These are phyloP conservation scores for Ustilago hordei DNA, from an alignment of 1,284 basidiomycete species.

Conservation along the genomic window DNA sequence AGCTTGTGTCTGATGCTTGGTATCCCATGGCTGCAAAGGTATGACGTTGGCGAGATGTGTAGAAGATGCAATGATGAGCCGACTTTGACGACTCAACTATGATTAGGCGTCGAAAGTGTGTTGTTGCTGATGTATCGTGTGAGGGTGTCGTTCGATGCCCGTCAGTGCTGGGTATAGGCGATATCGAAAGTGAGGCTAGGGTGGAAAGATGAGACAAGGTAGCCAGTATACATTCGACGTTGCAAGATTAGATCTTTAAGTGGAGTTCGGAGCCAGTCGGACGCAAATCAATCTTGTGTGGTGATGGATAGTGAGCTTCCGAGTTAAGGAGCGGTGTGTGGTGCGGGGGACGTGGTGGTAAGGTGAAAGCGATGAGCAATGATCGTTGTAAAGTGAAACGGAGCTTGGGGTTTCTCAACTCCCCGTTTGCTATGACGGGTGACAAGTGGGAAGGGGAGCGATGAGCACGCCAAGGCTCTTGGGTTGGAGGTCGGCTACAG, in stretches of 20 bases:
- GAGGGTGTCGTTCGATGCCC: not conserved
- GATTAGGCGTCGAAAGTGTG: not conserved
- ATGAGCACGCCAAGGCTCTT: conserved; percentile 21
- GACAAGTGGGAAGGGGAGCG: not conserved
- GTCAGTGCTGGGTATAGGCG: not conserved
- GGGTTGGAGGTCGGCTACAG: not conserved
- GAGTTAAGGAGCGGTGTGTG: not conserved
- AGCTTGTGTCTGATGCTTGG: conserved; percentile 15
- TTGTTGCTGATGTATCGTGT: not conserved
- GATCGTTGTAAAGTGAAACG: not conserved
- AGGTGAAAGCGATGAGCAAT: not conserved
- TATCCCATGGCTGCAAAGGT: conserved; percentile 20
- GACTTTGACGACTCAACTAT: not conserved
- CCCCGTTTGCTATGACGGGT: not conserved
- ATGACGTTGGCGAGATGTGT: not conserved
- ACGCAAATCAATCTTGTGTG: not conserved
- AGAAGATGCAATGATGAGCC: not conserved
- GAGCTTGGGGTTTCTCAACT: not conserved
- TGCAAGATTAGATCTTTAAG: not conserved
- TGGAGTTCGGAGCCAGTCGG: not conserved
- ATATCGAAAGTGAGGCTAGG: not conserved
- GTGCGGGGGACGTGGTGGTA: not conserved
- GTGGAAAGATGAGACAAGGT: no score
- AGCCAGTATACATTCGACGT: not conserved
- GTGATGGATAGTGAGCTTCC: not conserved